Percentiles rank a stretch among this genome's conserved stretches.
Evolutionary conservation across 2,329 filamentous ascomycete genomes (phyloP).

Genomic region (Dryadomyces sulphureus): DNA sequence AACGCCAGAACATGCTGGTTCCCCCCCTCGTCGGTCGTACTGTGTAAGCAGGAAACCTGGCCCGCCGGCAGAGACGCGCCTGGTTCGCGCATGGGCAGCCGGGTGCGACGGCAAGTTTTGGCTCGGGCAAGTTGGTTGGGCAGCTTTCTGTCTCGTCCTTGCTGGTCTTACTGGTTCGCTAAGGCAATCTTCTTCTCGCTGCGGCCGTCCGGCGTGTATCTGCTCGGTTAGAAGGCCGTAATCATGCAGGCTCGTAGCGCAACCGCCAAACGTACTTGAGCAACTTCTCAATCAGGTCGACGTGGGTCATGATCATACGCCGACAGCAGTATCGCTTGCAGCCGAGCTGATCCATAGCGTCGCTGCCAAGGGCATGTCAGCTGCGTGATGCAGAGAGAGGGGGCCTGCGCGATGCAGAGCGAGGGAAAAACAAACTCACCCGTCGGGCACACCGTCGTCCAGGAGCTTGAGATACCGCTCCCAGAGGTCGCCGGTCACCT

Average conservation of each 20-base stretch:
- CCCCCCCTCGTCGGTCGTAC: too few relatives aligned
- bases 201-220: constrained; percentile 48
- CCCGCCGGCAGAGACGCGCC: not conserved
- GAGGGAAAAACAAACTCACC: constrained; percentile 35
- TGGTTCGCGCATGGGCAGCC: not conserved
- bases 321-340: constrained; percentile 96
- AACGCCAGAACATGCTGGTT: not conserved
- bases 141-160: not conserved
- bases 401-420: not conserved
- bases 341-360: constrained; percentile 89
- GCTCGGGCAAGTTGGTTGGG: too few relatives aligned
- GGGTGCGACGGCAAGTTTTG: not conserved
- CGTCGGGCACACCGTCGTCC: constrained; percentile 60
- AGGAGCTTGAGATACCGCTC: constrained; percentile 86
- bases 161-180: constrained; percentile 9
- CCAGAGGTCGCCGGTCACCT: constrained; percentile 97
- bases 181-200: constrained; percentile 43
- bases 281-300: constrained; percentile 96
- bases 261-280: constrained; percentile 53
- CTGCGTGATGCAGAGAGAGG: too few relatives aligned
- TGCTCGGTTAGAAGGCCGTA: constrained; percentile 12
- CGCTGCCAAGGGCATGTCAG: constrained; percentile 36
- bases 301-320: constrained; percentile 98
- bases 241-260: not conserved
- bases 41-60: not conserved